Base-by-base conservation (phyloP, 2,329 filamentous ascomycete species). In the Apiospora phragmitis region DNA sequence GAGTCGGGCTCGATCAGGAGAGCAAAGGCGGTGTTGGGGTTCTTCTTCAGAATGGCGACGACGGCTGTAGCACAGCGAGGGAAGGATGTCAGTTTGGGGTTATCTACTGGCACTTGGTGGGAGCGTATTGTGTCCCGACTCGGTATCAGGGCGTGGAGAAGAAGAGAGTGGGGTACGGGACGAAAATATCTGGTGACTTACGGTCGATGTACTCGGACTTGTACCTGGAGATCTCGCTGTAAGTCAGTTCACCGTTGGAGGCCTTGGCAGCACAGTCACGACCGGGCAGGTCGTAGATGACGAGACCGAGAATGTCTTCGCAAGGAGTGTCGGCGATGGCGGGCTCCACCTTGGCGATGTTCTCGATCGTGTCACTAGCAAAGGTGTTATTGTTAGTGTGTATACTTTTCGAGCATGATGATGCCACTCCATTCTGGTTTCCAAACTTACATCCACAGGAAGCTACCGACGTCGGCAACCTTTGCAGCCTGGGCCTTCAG, bases 231-330 rank as follows among this genome's bases (percentile, higher is more conserved):
- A 85, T 79, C 72, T 88, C 86, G 67, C 81, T 83, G 73, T 86
- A 81, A 70, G 83, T 83, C 38, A 89, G 85, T 79, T 90, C 88
- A 78, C 88, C 88, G 79, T 89, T 89, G 76, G 86, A 88, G 49
- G 87, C 87, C 65, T 85, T 84, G n/a, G 88, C 88, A 68, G 87
- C 86, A 76, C 88, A 90, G 80, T 90, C 88, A 80, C 88, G 86
- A 73, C 88, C 87, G 41, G 88, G 88, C 26, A 90, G 83, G 78
- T 89, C 85, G 79, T 90, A 90, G 73, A 90, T 84, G 72, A 89
- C 87, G 65, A 89, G 83, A 74, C 81, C 81, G 32, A 81, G 79
- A 71, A 81, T 78, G 75, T 83, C 81, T 7, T 79, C 79, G 69
- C 79, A 79, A 72, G 81, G 82, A 69, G 86, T 83, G 62, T 85